Evolutionary conservation across 2,329 filamentous ascomycete genomes (phyloP), one percentile per base, ranked within the genome.

Genomic region (Xylariaceae sp.): DNA sequence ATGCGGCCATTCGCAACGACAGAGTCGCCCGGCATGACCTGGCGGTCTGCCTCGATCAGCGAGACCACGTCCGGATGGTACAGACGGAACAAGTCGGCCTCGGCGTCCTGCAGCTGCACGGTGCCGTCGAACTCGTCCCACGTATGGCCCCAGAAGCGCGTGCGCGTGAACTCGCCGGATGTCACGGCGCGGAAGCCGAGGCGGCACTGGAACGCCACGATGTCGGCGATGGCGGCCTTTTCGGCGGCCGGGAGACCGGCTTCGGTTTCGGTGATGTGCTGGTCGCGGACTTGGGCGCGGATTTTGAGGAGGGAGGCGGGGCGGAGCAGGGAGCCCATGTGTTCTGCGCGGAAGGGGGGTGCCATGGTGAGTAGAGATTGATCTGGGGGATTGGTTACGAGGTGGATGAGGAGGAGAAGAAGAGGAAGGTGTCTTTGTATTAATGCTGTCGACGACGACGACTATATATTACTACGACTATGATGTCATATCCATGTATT

Each of bases 261-360:
- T 61, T 86, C 80, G n/a, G 82, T 76, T 53, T 77, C 70, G 6
- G 78, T 74, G 48, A 80, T 71, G 65, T 82, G 75, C 59, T 83
- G 82, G 57, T 83, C 81, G 64, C 86, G 84, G 61, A 85, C 81
- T 54, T 71, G 69, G 62, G 83, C 80, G 65, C 88, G 85, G 62
- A 82, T 82, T 55, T 84, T 77, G 42, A 88, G 77, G 57, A 90
- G 79, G 58, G 82, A 76, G 61, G 86, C 75, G 5, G 88, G 88
- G n/a, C 88, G 85, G 49, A 90, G 82, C 37, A 91, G 78, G 11
- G 87, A 90, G 66, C 88, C 88, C 67, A 90, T 79, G 68, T 91
- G 88, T 78, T 91, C 88, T 53, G 88, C 88, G 68, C 88, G 82
- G 78, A 89, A 90, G 37, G 88, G 88, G 17, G 76, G 76, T 11